Evolutionary conservation across 2,329 filamentous ascomycete species (phyloP), one percentile per base, ranked within the genome.

Genomic region (Dothidotthia symphoricarpi): DNA sequence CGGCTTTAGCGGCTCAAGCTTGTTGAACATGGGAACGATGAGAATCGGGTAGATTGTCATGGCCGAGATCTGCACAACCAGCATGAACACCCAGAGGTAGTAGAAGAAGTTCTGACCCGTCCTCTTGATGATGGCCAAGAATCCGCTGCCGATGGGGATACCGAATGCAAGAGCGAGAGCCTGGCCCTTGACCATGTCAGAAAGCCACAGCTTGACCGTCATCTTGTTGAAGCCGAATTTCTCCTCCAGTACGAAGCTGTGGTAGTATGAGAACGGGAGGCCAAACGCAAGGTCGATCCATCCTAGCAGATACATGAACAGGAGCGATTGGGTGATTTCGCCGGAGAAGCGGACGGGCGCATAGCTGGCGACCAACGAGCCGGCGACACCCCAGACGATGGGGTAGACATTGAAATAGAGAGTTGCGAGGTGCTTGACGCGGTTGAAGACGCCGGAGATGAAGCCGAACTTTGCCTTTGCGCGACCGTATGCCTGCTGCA

Each of bases 171-270:
- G 76, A 34, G 83, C 81, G 42, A 98, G 78, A 54, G 87, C 76
- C 67, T 95, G 89, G 22, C 85, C 83, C 77, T 98, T 98, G 72
- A 97, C 68, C 73, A 95, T 82, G 66, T 98, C 93, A 57, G 81
- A 86, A 36, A 96, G 64, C 76, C 91, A 98, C 19, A 97, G 76
- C 67, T 82, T 83, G 38, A 88, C 74, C 0, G 93, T 97, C 76
- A 95, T 89, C 75, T 98, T 98, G 72, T 98, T 98, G 80, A 98
- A 98, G 33, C 93, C 93, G 58, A 95, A 98, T 64, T 88, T 86
- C 71, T 96, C 90, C 70, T 98, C 93, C 39, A 98, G 76, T 31
- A 97, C 87, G 62, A 98, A 98, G 10, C 88, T 93, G 71, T 90
- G 83, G 75, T 97, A 98, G 68, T 96, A 82, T 38, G 82, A 86